Percentiles rank a stretch among this genome's conserved stretches.
These are phyloP conservation scores for Macrophomina tecta DNA, from an alignment of 2,329 filamentous ascomycete genomes.

Conservation along the genomic window DNA sequence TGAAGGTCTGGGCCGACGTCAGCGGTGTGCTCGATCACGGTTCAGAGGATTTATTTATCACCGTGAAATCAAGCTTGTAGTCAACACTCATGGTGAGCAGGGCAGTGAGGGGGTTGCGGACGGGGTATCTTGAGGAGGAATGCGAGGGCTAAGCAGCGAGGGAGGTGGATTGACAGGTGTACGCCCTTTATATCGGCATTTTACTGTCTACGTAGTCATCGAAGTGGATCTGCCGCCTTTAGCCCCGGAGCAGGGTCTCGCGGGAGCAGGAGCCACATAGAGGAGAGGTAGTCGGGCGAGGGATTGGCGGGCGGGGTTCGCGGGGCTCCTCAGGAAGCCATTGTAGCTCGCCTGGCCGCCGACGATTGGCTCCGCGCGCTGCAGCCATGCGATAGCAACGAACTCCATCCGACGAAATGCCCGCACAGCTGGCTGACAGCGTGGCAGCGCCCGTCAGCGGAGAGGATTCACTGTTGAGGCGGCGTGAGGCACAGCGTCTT, in stretches of 20 bases:
- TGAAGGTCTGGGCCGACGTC: neutral
- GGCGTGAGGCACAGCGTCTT: constrained; percentile 3
- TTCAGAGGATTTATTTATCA: neutral
- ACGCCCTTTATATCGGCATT: neutral
- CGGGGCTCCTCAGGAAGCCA: constrained; percentile 1
- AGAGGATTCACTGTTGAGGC: neutral
- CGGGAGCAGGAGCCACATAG: neutral
- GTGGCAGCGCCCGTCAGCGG: neutral
- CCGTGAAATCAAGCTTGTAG: constrained; percentile 22
- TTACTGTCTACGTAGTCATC: neutral
- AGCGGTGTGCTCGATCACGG: neutral
- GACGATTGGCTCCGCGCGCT: neutral
- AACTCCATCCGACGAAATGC: neutral
- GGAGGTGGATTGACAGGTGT: neutral
- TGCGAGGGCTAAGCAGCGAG: neutral
- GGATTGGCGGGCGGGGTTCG: constrained; percentile 13
- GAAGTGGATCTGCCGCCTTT: neutral
- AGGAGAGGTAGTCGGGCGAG: neutral
- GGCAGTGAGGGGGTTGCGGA: neutral
- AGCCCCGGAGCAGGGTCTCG: neutral
- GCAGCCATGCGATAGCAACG: neutral
- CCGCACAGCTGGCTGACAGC: neutral
- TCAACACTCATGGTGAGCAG: constrained; percentile 4
- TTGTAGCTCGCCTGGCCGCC: neutral
- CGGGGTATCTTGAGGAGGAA: neutral